Percentiles rank a stretch among this genome's conserved stretches.
Evolutionary conservation across 768 basidiomycete species (phyloP).

Genomic region (Boletus rubropictus): DNA sequence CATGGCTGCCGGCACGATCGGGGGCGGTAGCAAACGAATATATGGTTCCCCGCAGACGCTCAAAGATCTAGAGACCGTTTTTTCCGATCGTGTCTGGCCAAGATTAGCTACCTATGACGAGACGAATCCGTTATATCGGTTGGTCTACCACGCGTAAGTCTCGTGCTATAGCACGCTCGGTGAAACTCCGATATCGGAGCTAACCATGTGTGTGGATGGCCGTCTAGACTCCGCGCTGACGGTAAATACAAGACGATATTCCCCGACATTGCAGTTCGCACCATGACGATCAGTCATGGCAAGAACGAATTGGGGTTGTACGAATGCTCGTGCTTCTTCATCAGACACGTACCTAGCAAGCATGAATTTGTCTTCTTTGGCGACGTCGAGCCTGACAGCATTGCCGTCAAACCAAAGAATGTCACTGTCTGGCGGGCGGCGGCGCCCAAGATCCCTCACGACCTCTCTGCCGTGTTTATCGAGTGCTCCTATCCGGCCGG

Average conservation of each 20-base stretch:
- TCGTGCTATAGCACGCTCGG: neutral
- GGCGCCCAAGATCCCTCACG: conserved; percentile 66
- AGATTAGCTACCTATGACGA: conserved; percentile 72
- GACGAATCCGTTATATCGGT: conserved; percentile 50
- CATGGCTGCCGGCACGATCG: conserved; percentile 73
- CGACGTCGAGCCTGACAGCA: conserved; percentile 82
- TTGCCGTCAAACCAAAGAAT: conserved; percentile 58
- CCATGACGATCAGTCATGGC: conserved; percentile 73
- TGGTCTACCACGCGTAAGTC: conserved; percentile 62
- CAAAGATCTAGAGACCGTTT: conserved; percentile 62
- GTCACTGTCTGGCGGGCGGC: conserved; percentile 75
- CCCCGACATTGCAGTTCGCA: conserved; percentile 54
- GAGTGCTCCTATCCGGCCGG: conserved; percentile 88
- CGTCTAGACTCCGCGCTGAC: conserved; percentile 44
- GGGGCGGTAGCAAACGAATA: conserved; percentile 57
- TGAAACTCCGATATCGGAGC: conserved; percentile 3
- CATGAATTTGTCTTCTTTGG: conserved; percentile 91
- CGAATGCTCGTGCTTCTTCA: conserved; percentile 79
- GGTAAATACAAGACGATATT: conserved; percentile 48
- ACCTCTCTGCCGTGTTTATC: conserved; percentile 79
- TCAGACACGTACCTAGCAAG: conserved; percentile 56
- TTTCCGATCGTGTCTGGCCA: conserved; percentile 81
- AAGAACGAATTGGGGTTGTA: conserved; percentile 51
- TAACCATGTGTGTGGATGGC: neutral
- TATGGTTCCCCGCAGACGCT: conserved; percentile 57